A percentile compares a stretch with the other conserved stretches of the same genome.
Evolutionary conservation across 768 basidiomycete species (phyloP).

Genomic region (Thelephora aurantiotincta): DNA sequence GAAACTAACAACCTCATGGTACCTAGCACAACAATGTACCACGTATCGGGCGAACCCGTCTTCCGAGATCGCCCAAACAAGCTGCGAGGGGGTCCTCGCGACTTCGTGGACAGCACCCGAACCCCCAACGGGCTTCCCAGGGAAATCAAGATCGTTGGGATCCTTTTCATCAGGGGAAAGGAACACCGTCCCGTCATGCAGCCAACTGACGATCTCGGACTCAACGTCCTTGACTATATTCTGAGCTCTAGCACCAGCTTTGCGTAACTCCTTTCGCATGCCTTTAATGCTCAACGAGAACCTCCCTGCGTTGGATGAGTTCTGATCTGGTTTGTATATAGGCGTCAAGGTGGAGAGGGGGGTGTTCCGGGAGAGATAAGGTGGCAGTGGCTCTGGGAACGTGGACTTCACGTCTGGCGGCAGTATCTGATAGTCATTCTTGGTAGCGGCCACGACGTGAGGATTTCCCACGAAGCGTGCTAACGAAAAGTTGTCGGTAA

Average conservation of each 20-base stretch:
- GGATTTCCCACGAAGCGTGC: slow-evolving; percentile 63
- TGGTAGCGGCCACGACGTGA: slow-evolving; percentile 51
- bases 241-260: slow-evolving; percentile 43
- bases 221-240: slow-evolving; percentile 59
- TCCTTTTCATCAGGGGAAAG: slow-evolving; percentile 31
- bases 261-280: slow-evolving; percentile 52
- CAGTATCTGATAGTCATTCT: slow-evolving; percentile 35
- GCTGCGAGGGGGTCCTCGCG: slow-evolving; percentile 44
- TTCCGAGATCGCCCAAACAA: slow-evolving; percentile 60
- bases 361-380: slow-evolving; percentile 49
- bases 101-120: slow-evolving; percentile 50
- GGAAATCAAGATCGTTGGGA: slow-evolving; percentile 13
- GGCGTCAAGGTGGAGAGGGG: slow-evolving; percentile 32
- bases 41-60: slow-evolving; percentile 70
- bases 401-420: slow-evolving; percentile 35
- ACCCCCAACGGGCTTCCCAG: slow-evolving; percentile 35
- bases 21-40: slow-evolving; percentile 72
- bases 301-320: slow-evolving; percentile 54
- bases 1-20: slow-evolving; percentile 68
- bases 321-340: slow-evolving; percentile 27
- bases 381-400: slow-evolving; percentile 65
- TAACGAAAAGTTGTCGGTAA: slow-evolving; percentile 22
- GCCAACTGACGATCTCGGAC: slow-evolving; percentile 46
- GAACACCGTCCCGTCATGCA: slow-evolving; percentile 40
- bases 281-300: slow-evolving; percentile 70